Evolutionary conservation across 2,329 filamentous ascomycete species (phyloP), one percentile per base, ranked within the genome.

Genomic region (Arthrinium phaeospermum): DNA sequence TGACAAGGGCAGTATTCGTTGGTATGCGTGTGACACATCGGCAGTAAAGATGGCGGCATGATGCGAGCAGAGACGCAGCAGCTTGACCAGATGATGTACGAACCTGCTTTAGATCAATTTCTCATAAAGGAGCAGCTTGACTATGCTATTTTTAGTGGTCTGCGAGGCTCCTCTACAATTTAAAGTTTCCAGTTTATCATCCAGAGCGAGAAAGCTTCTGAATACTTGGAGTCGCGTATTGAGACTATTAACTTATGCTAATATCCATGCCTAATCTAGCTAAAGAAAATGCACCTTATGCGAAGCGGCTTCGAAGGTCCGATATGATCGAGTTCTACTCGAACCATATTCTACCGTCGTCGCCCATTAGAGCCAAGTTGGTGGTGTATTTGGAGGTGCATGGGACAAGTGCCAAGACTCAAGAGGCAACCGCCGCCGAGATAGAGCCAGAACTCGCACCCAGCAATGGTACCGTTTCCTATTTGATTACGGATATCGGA

Each of bases 121-220:
- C 91, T 96, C 69, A 98, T 96, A 57, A 98, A 98, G 83, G 96
- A 99, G 82, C 96, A 99, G 83, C 91, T 99, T 8, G 96, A 96
- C 16, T 99, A 99, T 78, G 94, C 98, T 70, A 96, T 99, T 0
- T 98, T 96, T 83, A 96, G 93, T 68, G 94, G 94, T 41, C 87
- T 91, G 14, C 87, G 92, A 51, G 88, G 89, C 70, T 90, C 92
- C 71, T 85, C 91, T n/a, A 95, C 93, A 0, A 96, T 92, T 0
- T 92, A 94, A 77, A 94, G 94, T 0, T 96, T 96, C 82, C 90
- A 95, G 7, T 93, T 99, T 75, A 89, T 98, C 74, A 94, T 99
- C 44, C 96, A 99, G 84, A 98, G 94, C 80, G 96, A 99, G 83
- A 92, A 92, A 80, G 91, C 92, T 2, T 92, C 94, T 0, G 87